These are phyloP conservation scores for Simmondsia chinensis DNA, from an alignment of 148 eudicot genomes.

Conservation along the genomic window DNA sequence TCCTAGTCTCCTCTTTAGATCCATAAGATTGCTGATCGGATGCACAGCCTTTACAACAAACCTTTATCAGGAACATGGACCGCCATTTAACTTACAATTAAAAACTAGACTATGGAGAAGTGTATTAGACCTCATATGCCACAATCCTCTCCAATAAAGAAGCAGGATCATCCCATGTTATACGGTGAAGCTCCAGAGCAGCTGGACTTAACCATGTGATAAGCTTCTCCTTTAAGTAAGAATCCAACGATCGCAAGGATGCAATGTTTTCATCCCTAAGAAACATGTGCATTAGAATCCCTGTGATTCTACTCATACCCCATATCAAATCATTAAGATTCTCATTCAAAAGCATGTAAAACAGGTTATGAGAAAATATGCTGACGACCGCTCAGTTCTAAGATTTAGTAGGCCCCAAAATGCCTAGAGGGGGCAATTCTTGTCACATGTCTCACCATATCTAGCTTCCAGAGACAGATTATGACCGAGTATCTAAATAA, in stretches of 20 bases:
- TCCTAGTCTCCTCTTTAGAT: slow-evolving; percentile 93
- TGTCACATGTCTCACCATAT: too few relatives aligned
- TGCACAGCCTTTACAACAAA: slow-evolving; percentile 80
- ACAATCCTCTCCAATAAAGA: slow-evolving; percentile 94
- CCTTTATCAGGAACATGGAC: slow-evolving; percentile 10
- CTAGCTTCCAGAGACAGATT: too few relatives aligned
- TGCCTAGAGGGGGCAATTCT: too few relatives aligned
- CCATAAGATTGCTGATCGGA: slow-evolving; percentile 88
- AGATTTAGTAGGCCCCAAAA: too few relatives aligned
- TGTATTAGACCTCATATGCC: slow-evolving; percentile 64
- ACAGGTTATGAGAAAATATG: too few relatives aligned
- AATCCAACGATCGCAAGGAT: slow-evolving; percentile 77
- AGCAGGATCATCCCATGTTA: slow-evolving; percentile 98
- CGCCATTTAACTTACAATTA: slow-evolving; percentile 1
- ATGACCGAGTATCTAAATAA: too few relatives aligned
- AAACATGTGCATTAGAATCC: too few relatives aligned
- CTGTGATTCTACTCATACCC: too few relatives aligned
- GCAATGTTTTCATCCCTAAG: slow-evolving; percentile 70
- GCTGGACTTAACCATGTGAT: slow-evolving; percentile 96
- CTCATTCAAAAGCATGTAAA: too few relatives aligned
- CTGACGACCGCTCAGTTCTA: too few relatives aligned
- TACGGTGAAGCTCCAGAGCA: slow-evolving; percentile 72
- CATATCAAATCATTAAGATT: too few relatives aligned
- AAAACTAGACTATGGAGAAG: slow-evolving; percentile 7
- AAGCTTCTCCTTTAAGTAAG: slow-evolving; percentile 90